Base-by-base conservation (phyloP, 208 protist genomes). In the Crithidia bombi region DNA sequence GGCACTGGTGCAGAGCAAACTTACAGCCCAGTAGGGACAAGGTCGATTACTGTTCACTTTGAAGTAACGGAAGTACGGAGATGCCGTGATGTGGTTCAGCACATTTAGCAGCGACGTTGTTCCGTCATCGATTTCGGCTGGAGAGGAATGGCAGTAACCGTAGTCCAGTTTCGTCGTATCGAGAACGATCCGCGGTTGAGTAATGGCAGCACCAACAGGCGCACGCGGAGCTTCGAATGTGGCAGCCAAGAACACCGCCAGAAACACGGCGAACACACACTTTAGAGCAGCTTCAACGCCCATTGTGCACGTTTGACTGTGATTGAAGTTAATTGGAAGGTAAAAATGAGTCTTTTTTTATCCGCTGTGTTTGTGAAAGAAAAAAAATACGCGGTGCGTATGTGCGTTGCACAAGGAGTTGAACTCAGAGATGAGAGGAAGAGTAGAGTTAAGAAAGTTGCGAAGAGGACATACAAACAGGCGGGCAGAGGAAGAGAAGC, bases 31-130 rank as follows among this genome's bases (percentile, higher is more conserved):
- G 56, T 91, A 97, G 14, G 89, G 90, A 65, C 92, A 97, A 2
- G 58, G 63, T 51, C 89, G 91, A 25, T 93, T 86, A 19, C 78
- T 84, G 74, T 93, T 94, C 5, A 93, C 83, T 65, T 95, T 96
- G 78, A 88, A 97, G 68, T 91, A 97, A 44, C 90, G 88, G 75
- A 96, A 97, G 82, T 87, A 97, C 1, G 87, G 78, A 12, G 81
- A 71, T 5, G 52, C 70, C 1, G 89, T 93, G 43, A 97, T 89
- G 19, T 68, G 66, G 75, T 97, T 94, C 12, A 97, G 70, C 2
- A 91, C 44, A 5, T 66, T 33, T 0, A 91, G 69, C 47, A 94
- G 54, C 17, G 39, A 65, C 14, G 64, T 66, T 14, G 86, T 87
- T 23, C 72, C 78, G 3, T 61, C 44, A 30, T 85, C 82, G 10